Percentiles rank a stretch among this genome's conserved stretches.
These are phyloP conservation scores for Taphrina wiesneri DNA, from an alignment of 1,139 yeast species.

Conservation along the genomic window DNA sequence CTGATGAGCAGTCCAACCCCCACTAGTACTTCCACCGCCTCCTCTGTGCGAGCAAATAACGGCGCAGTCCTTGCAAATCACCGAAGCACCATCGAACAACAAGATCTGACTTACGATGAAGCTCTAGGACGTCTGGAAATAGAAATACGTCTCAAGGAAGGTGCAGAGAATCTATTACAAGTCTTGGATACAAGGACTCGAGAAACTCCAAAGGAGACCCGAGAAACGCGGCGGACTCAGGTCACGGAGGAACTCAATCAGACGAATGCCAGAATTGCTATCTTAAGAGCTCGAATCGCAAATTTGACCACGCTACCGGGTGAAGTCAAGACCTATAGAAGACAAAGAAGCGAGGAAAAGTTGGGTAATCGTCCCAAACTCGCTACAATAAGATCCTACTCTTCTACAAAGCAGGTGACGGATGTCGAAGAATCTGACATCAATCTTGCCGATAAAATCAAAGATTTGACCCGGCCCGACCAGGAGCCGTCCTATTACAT, in stretches of 20 bases:
- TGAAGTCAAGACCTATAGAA: background rate
- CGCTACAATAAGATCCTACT: conserved; percentile 17
- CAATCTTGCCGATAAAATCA: background rate
- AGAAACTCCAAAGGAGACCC: conserved; percentile 42
- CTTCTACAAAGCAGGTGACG: background rate
- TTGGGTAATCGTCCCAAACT: conserved; percentile 11
- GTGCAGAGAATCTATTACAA: conserved; percentile 49
- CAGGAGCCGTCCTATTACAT: conserved; percentile 46
- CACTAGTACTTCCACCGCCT: background rate
- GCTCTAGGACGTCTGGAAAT: conserved; percentile 43
- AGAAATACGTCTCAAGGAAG: conserved; percentile 49
- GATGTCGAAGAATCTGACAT: background rate
- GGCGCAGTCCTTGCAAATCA: background rate
- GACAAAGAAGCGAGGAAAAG: conserved; percentile 26
- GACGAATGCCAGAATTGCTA: conserved; percentile 46
- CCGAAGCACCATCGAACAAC: background rate
- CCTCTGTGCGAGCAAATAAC: background rate
- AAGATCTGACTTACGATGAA: conserved; percentile 11
- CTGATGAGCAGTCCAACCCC: background rate
- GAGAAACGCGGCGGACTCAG: conserved; percentile 41
- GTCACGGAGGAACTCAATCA: conserved; percentile 49
- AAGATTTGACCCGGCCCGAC: background rate
- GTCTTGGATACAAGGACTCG: conserved; percentile 41
- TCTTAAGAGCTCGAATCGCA: conserved; percentile 44
- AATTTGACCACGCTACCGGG: conserved; percentile 36